Conservation (phyloP, 768 basidiomycete genomes). For the Brasilioporus rufonigricans region DNA sequence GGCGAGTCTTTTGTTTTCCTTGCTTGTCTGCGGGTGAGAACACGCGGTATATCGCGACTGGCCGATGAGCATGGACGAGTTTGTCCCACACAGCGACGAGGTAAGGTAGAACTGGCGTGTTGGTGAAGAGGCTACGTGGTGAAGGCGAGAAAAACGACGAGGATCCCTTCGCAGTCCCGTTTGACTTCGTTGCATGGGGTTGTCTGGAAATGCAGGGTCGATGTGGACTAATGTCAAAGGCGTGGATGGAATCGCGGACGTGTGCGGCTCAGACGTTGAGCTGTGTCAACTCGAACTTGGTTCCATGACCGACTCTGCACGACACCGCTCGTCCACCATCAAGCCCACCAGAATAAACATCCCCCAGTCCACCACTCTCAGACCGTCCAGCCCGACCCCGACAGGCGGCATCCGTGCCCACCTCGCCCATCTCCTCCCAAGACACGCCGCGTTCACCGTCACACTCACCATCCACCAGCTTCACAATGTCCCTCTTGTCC, state of each 20-base stretch:
- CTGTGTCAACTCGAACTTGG: background rate
- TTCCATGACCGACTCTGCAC: constrained; percentile 1
- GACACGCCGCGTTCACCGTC: constrained; percentile 65
- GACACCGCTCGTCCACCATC: constrained; percentile 5
- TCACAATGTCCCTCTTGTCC: constrained; percentile 66
- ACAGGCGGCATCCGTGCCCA: constrained; percentile 48
- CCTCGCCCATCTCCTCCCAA: constrained; percentile 57
- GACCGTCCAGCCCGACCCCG: background rate
- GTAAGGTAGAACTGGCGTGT: too few relatives aligned
- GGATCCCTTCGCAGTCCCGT: constrained; percentile 39
- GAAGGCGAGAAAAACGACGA: too few relatives aligned
- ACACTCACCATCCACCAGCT: constrained; percentile 63
- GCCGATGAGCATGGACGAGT: too few relatives aligned
- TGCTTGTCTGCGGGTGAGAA: too few relatives aligned
- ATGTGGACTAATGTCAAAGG: constrained; percentile 36
- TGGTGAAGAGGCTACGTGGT: too few relatives aligned
- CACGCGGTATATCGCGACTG: too few relatives aligned
- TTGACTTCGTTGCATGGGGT: constrained; percentile 39
- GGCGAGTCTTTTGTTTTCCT: too few relatives aligned
- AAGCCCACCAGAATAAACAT: background rate
- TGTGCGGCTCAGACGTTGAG: background rate
- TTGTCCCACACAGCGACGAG: too few relatives aligned
- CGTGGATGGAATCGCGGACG: background rate
- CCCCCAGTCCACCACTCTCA: background rate
- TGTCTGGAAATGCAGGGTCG: constrained; percentile 11